phyloP scores from a whole-genome alignment of 1,284 basidiomycete species.

The Sanghuangporus baumii region DNA sequence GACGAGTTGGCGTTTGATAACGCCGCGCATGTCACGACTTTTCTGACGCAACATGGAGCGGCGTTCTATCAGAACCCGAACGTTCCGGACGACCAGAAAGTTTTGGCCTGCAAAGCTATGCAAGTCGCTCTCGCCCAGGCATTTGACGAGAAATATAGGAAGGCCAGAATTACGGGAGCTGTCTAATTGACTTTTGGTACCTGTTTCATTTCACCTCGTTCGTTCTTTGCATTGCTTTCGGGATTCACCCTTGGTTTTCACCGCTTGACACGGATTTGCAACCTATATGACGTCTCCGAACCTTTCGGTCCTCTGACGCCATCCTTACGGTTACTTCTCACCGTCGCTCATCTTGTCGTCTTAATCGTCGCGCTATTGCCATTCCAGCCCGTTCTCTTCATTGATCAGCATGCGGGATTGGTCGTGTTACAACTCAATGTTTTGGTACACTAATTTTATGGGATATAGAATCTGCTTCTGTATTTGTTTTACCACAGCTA shows the following conservation, averaged over 20 bases:
- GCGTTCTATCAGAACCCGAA: slow-evolving; percentile 65
- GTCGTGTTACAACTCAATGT: background rate
- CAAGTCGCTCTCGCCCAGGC: slow-evolving; percentile 46
- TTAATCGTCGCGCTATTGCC: background rate
- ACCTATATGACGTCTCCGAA: background rate
- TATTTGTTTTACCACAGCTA: background rate
- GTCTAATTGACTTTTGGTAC: slow-evolving; percentile 25
- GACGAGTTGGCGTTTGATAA: slow-evolving; percentile 83
- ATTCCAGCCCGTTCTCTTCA: background rate
- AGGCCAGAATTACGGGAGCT: slow-evolving; percentile 65
- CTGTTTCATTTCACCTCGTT: background rate
- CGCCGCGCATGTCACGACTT: slow-evolving; percentile 57
- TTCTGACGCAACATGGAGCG: slow-evolving; percentile 68
- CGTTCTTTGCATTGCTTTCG: slow-evolving; percentile 12
- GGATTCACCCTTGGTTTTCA: background rate
- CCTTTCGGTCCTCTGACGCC: background rate
- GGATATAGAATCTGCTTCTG: background rate
- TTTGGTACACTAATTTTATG: slow-evolving; percentile 8
- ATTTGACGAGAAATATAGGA: slow-evolving; percentile 73
- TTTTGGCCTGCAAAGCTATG: slow-evolving; percentile 62
- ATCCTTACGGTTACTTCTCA: background rate
- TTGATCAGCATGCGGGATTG: background rate
- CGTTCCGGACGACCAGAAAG: slow-evolving; percentile 51
- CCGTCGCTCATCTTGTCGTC: background rate
- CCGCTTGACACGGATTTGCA: background rate